Conservation (phyloP, 2,329 filamentous ascomycete genomes). For the Exophiala dermatitidis region DNA sequence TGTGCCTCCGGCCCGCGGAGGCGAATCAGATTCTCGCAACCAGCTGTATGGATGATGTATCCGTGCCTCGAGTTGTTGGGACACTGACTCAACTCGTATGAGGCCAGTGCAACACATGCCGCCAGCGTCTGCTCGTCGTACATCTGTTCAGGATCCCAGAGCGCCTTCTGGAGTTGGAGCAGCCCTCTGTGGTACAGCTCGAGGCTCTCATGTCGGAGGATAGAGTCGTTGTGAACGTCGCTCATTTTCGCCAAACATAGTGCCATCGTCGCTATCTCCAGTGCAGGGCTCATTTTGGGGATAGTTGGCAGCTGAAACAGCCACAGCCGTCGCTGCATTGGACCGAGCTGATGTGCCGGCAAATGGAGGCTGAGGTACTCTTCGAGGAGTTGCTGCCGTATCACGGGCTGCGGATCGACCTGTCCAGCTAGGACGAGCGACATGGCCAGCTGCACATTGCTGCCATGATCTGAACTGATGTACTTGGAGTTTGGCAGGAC, state of each 20-base stretch:
- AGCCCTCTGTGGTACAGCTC: constrained; percentile 33
- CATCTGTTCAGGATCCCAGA: constrained; percentile 30
- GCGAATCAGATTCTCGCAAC: constrained; percentile 31
- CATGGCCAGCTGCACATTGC: neutral
- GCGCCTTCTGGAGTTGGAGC: constrained; percentile 32
- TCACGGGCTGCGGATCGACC: constrained; percentile 11
- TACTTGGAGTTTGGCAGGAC: too few relatives aligned
- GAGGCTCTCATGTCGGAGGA: constrained; percentile 27
- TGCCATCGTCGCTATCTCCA: constrained; percentile 30
- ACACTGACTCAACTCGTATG: constrained; percentile 35
- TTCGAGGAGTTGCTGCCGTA: constrained; percentile 29
- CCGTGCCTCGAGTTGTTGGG: constrained; percentile 29
- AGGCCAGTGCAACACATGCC: constrained; percentile 32
- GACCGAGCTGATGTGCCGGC: constrained; percentile 11
- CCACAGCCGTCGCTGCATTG: constrained; percentile 26
- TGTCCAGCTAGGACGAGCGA: constrained; percentile 1
- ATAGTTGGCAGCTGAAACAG: constrained; percentile 28
- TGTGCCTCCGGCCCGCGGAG: constrained; percentile 32
- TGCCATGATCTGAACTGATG: neutral
- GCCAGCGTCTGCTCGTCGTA: constrained; percentile 33
- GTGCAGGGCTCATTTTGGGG: constrained; percentile 25
- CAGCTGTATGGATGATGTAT: constrained; percentile 32
- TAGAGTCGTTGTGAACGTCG: constrained; percentile 21
- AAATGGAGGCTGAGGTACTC: constrained; percentile 28
- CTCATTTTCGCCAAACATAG: constrained; percentile 30